Evolutionary conservation across 768 basidiomycete species (phyloP), one percentile per base, ranked within the genome.

Genomic region (Panaeolus cyanescens): DNA sequence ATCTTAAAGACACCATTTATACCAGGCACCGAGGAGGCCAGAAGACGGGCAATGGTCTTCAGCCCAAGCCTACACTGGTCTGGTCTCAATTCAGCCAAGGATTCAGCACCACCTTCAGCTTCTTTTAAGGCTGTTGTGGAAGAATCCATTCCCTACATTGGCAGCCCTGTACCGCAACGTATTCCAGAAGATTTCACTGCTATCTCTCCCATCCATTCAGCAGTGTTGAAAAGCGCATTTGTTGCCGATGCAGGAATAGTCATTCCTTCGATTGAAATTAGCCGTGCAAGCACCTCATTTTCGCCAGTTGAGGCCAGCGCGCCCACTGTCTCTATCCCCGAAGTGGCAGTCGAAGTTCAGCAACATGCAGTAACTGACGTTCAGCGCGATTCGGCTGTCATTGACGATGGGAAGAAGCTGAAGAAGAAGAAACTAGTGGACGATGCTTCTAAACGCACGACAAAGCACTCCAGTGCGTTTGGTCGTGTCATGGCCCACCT

Each of bases 21-120:
- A 5, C 7, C 25, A 28, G 58, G 50, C 39, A 55, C 60, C 2
- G 39, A 22, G 17, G 66, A 72, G 32, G 58, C 59, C 4, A 59
- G 67, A 56, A 58, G 70, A 31, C 67, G 68, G 17, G 67, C 65
- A 13, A 64, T 69, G 36, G 64, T 64, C 1, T 68, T 72, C 59
- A 72, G 68, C 45, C 68, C 70, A 7, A 68, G 64, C 33, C 53
- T 70, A 4, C 67, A 68, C 9, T 68, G 66, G 64, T 56, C 60
- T 17, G 63, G 60, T 8, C 50, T 67, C 34, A 56, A 58, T 10
- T 65, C 64, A 12, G 59, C 54, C 12, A 50, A 30, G 25, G 15
- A 12, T 28, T 3, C 45, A 4, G 45, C 45, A 28, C 25, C 45
- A 5, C 22, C 45, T 28, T 50, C 45, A 28, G 45, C 45, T 28